Conservation (phyloP, 495 filamentous ascomycete genomes). For the Daldinia caldariorum region DNA sequence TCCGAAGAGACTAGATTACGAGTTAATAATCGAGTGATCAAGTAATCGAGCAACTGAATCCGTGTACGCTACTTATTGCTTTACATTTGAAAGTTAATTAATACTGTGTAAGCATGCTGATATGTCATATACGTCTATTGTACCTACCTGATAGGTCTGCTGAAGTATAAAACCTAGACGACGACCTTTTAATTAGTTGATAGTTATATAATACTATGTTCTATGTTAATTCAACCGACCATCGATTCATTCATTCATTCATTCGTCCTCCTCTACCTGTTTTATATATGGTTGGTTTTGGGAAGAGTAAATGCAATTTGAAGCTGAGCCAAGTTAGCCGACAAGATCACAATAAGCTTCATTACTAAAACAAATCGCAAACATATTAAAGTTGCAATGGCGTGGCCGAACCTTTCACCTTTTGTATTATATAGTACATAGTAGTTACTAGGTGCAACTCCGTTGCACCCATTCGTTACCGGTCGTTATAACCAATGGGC, state of each 20-base stretch:
- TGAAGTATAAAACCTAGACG: too few relatives aligned
- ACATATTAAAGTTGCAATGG: not conserved
- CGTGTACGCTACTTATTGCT: too few relatives aligned
- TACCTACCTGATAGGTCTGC: not conserved
- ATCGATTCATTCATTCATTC: not conserved
- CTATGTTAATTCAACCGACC: too few relatives aligned
- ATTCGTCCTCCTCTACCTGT: not conserved
- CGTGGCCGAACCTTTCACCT: not conserved
- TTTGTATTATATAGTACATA: too few relatives aligned
- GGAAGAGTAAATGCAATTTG: not conserved
- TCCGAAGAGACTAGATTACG: not conserved
- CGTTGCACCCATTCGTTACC: too few relatives aligned
- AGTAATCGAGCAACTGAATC: too few relatives aligned
- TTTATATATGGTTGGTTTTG: not conserved
- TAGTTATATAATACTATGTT: not conserved
- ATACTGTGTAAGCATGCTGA: not conserved
- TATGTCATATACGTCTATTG: not conserved
- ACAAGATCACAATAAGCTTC: not conserved
- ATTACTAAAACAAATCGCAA: not conserved
- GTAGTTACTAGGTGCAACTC: too few relatives aligned
- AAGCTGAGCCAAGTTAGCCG: conserved; percentile 3
- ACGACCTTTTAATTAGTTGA: not conserved
- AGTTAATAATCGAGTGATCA: not conserved
- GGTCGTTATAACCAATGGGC: too few relatives aligned
- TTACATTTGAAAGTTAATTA: not conserved